phyloP scores from a whole-genome alignment of 805 yeast genomes.

The Kregervanrija pseudodelftensis region DNA sequence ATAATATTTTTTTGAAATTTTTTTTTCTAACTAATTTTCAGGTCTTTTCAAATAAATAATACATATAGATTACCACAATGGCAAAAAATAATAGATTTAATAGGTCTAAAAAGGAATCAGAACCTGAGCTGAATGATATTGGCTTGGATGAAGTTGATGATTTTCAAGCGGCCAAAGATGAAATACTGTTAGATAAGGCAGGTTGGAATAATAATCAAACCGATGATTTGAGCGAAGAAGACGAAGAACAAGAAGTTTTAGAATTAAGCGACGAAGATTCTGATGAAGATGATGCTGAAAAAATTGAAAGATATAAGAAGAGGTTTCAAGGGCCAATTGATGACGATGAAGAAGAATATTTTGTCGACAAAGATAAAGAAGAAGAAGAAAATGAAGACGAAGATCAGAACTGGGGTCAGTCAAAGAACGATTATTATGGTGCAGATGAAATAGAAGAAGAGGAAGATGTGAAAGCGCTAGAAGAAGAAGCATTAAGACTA shows the following conservation, averaged over 20 bases:
- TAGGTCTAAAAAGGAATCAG: background rate
- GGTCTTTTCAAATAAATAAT: too few relatives aligned
- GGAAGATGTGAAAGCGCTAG: constrained; percentile 69
- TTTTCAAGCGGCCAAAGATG: constrained; percentile 54
- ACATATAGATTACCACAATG: constrained; percentile 3
- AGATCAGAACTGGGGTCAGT: constrained; percentile 36
- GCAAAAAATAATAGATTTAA: constrained; percentile 6
- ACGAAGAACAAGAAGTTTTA: constrained; percentile 26
- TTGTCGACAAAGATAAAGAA: constrained; percentile 27
- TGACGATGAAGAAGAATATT: constrained; percentile 41
- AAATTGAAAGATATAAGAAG: constrained; percentile 26
- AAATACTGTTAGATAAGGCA: constrained; percentile 49
- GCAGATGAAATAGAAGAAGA: constrained; percentile 67
- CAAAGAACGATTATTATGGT: constrained; percentile 50
- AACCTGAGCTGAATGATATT: constrained; percentile 28
- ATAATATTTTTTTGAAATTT: constrained; percentile 1
- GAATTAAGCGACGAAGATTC: constrained; percentile 30
- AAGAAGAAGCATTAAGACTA: constrained; percentile 79
- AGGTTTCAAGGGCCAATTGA: constrained; percentile 36
- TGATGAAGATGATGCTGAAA: constrained; percentile 22
- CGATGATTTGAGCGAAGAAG: constrained; percentile 18
- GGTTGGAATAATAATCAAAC: constrained; percentile 30
- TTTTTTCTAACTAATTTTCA: background rate
- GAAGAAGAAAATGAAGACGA: constrained; percentile 26
- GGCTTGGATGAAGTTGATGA: constrained; percentile 64